These are phyloP conservation scores for Geotrichum europaeum DNA, from an alignment of 1,139 yeast species.

Conservation along the genomic window DNA sequence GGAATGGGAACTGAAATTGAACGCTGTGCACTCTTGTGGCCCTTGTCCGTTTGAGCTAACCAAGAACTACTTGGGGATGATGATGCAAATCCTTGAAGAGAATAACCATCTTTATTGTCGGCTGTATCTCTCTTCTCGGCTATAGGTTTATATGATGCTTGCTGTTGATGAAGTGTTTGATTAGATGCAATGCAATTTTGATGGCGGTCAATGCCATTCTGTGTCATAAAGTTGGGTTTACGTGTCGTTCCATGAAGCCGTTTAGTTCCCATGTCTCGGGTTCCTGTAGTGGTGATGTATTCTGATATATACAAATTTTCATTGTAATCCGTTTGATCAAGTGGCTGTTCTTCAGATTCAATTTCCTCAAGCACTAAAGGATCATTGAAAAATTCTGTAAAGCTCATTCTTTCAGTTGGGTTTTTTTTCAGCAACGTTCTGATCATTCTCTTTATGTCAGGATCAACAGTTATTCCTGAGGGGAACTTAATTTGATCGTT, in stretches of 20 bases:
- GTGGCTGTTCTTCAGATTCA: constrained; percentile 44
- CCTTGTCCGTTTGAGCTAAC: constrained; percentile 16
- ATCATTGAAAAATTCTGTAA: constrained; percentile 69
- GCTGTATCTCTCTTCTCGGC: too few species aligned
- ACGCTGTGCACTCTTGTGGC: neutral
- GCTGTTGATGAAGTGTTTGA: neutral
- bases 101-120: neutral
- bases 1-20: neutral
- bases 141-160: neutral
- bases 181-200: neutral
- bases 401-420: constrained; percentile 83
- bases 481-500: constrained; percentile 78
- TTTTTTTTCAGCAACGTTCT: constrained; percentile 71
- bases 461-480: constrained; percentile 32
- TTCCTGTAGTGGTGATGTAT: constrained; percentile 39
- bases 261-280: constrained; percentile 22
- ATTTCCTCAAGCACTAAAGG: constrained; percentile 47
- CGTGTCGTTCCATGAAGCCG: neutral
- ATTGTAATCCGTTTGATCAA: constrained; percentile 66
- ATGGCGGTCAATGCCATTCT: neutral
- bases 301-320: constrained; percentile 80
- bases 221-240: neutral
- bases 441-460: constrained; percentile 53
- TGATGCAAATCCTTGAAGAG: constrained; percentile 15
- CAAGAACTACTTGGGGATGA: constrained; percentile 28